phyloP scores from a whole-genome alignment of 2,329 filamentous ascomycete genomes.

The Aspergillus sp. region DNA sequence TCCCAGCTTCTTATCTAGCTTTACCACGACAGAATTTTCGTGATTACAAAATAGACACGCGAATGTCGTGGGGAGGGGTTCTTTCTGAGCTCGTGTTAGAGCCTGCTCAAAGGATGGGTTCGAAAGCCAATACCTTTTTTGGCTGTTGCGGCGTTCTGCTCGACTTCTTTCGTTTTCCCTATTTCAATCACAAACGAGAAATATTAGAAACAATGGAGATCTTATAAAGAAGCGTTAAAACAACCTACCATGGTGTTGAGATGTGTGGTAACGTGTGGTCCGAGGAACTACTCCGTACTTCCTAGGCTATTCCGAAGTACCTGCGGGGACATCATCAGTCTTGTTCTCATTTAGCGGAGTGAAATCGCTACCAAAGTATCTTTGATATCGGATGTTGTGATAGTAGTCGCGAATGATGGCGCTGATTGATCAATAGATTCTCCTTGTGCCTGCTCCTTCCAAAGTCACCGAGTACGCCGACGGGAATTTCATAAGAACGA shows the following conservation, averaged over 20 bases:
- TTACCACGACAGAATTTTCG: constrained; percentile 85
- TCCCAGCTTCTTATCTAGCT: constrained; percentile 89
- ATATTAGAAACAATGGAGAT: not conserved
- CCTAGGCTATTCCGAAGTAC: too few relatives aligned
- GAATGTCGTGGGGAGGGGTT: constrained; percentile 67
- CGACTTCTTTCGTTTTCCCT: constrained; percentile 92
- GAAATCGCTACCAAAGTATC: too few relatives aligned
- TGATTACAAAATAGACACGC: constrained; percentile 98
- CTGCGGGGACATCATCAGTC: too few relatives aligned
- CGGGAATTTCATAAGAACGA: too few relatives aligned
- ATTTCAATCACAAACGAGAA: not conserved
- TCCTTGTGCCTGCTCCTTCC: too few relatives aligned
- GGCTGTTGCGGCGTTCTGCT: constrained; percentile 76
- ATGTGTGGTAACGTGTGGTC: too few relatives aligned
- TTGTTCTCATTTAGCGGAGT: too few relatives aligned
- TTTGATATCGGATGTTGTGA: too few relatives aligned
- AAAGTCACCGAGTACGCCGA: too few relatives aligned
- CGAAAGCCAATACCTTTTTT: constrained; percentile 62
- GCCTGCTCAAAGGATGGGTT: constrained; percentile 10
- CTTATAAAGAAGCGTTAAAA: not conserved
- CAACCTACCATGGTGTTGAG: not conserved
- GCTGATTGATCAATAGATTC: too few relatives aligned
- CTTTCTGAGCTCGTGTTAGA: constrained; percentile 31
- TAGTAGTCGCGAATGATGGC: too few relatives aligned
- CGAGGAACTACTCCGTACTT: too few relatives aligned